Base-by-base conservation (phyloP, 2,329 filamentous ascomycete species). In the Trichophyton benhamiae region DNA sequence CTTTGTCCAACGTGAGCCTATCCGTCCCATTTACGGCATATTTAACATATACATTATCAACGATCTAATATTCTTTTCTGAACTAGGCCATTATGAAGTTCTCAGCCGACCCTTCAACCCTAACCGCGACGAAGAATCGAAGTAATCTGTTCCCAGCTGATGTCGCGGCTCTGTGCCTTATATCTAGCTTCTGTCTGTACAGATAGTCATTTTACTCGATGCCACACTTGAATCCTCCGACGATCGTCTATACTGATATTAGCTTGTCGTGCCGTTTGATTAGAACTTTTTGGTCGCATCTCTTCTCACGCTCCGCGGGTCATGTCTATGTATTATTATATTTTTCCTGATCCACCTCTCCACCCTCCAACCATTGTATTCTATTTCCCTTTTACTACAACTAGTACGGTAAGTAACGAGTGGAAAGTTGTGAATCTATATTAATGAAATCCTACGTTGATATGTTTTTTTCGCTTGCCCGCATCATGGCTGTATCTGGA, bases 1-100 rank as follows among this genome's bases (percentile, higher is more conserved):
- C 75, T 79, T 97, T 68, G 75, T 87, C 58, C 90, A 96, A 78
- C 86, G 92, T 95, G 84, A 70, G 88, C 68, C 33, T 42, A 55
- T 48, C 33, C 42, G 55, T 52, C n/a, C 15, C 7, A 8, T 33
- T 55, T 48, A 6, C 22, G 22, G n/a, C 33, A 17, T 46, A 46
- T 20, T n/a, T 17, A 22, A 44, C n/a, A 2, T 30, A 46, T 61
- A 13, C 33, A 3, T 15, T 3, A 9, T 48, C 8, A 49, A 15
- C 22, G 17, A 20, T 22, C 55, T 25, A 36, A 55, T 11, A 55
- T 55, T 11, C 17, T 17, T 36, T 3, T 55, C 15, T 11, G 7
- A 25, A 2, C 27, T 20, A 55, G 52, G 52, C 52, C 27, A 36
- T 7, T 55, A 55, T 5, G 27, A 55, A n/a, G 52, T 55, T 36